Percentiles rank a stretch among this genome's conserved stretches.
These are phyloP conservation scores for Candida alai DNA, from an alignment of 805 yeast species.

Conservation along the genomic window DNA sequence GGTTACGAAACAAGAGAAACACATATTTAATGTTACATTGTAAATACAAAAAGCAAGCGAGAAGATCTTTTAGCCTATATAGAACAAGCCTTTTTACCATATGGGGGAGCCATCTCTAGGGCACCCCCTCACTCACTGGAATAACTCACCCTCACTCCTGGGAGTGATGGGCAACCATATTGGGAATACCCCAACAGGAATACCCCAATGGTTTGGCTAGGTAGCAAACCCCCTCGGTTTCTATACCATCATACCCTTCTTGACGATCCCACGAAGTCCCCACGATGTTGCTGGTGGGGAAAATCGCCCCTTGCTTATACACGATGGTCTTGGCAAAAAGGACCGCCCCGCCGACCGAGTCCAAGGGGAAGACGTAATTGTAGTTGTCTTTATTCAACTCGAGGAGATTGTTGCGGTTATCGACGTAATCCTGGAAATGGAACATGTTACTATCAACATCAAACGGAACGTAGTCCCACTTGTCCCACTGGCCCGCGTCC, in stretches of 20 bases:
- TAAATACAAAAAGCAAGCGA: too few species aligned
- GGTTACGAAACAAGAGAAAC: too few species aligned
- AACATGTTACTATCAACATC: constrained; percentile 24
- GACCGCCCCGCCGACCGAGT: constrained; percentile 52
- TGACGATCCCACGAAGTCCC: constrained; percentile 45
- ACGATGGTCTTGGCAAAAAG: constrained; percentile 40
- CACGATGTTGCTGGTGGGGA: constrained; percentile 43
- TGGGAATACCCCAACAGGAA: constrained; percentile 48
- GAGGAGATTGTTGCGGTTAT: constrained; percentile 10
- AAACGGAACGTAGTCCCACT: constrained; percentile 31
- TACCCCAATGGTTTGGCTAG: constrained; percentile 43
- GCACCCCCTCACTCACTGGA: too few species aligned
- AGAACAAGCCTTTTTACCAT: too few species aligned
- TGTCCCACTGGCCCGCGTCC: constrained; percentile 27
- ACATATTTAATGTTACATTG: too few species aligned
- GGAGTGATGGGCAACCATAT: constrained; percentile 38
- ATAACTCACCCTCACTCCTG: neutral
- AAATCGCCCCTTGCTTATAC: constrained; percentile 43
- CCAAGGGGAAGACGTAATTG: constrained; percentile 24
- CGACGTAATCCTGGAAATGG: constrained; percentile 23
- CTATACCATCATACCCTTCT: constrained; percentile 48
- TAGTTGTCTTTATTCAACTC: constrained; percentile 8
- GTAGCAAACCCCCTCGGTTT: constrained; percentile 51
- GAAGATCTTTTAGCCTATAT: too few species aligned
- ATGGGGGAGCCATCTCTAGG: too few species aligned